phyloP scores from a whole-genome alignment of 2,329 filamentous ascomycete genomes.

The Aspergillus thermomutatus region DNA sequence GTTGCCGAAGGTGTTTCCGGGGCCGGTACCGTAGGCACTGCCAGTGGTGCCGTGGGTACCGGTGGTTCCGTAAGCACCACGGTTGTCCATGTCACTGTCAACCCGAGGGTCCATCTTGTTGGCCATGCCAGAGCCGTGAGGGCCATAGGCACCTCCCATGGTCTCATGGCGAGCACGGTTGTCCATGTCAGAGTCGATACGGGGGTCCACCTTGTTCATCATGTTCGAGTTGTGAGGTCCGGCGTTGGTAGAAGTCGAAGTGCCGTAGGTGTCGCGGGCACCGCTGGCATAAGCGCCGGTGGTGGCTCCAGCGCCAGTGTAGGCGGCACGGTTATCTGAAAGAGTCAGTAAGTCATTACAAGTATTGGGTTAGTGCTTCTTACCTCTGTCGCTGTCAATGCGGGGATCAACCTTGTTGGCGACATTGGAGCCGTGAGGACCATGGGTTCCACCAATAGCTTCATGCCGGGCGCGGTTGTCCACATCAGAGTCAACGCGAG shows the following conservation, averaged over 20 bases:
- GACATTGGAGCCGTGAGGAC: conserved; percentile 43
- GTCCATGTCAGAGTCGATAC: not conserved
- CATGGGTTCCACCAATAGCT: conserved; percentile 18
- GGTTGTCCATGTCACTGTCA: conserved; percentile 28
- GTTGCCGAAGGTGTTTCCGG: conserved; percentile 2
- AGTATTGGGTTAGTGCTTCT: not conserved
- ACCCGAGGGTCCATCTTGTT: conserved; percentile 52
- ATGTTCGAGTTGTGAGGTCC: conserved; percentile 16
- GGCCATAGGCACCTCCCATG: conserved; percentile 29
- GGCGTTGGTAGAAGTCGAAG: conserved; percentile 1
- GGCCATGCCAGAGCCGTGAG: conserved; percentile 42
- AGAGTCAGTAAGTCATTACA: not conserved
- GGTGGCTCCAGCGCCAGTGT: not conserved
- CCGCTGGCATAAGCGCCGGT: conserved; percentile 8
- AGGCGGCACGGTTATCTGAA: conserved; percentile 3
- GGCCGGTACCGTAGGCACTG: conserved; percentile 14
- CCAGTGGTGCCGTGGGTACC: not conserved
- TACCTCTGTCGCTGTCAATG: conserved; percentile 14
- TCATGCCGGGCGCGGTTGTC: conserved; percentile 14
- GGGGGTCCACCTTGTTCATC: conserved; percentile 40
- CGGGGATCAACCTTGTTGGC: conserved; percentile 54
- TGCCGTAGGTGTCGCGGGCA: conserved; percentile 7
- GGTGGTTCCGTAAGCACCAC: conserved; percentile 1
- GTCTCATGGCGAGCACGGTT: conserved; percentile 6
- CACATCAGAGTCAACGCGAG: conserved; percentile 12